Evolutionary conservation across 345 rosid genomes (phyloP).

Genomic region (Carallia pectinifolia): DNA sequence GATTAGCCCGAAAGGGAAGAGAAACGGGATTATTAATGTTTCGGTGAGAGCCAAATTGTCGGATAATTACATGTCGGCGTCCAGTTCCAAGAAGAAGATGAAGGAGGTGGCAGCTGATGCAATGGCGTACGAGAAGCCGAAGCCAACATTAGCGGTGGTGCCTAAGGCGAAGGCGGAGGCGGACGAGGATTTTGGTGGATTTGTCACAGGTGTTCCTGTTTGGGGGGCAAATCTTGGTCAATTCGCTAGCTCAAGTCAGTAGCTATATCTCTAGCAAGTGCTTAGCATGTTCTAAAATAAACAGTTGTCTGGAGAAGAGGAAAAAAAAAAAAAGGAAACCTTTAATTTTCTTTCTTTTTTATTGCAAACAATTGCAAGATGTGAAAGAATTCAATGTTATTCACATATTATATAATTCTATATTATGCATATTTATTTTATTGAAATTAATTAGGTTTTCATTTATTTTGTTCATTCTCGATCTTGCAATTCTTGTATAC

Average conservation of each 20-base stretch:
- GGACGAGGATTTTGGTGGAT: slow-evolving; percentile 15
- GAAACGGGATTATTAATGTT: slow-evolving; percentile 27
- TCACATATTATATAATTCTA: no score
- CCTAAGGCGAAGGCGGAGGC: background rate
- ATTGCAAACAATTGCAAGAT: no score
- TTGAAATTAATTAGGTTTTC: no score
- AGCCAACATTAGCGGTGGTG: slow-evolving; percentile 11
- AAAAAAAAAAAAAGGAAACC: no score
- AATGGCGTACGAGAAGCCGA: background rate
- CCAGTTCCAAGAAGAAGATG: slow-evolving; percentile 12
- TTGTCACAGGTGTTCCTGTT: slow-evolving; percentile 52
- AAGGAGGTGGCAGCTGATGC: background rate
- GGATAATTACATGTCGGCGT: background rate
- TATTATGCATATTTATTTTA: no score
- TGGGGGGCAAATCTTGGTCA: slow-evolving; percentile 24
- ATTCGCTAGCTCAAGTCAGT: background rate
- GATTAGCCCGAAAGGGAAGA: slow-evolving; percentile 11
- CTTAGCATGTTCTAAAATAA: background rate
- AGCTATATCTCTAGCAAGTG: background rate
- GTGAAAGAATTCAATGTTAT: no score
- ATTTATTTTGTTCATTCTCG: no score
- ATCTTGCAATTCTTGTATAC: no score
- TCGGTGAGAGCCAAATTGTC: slow-evolving; percentile 22
- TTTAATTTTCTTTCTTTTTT: no score
- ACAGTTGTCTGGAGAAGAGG: no score